Base-by-base conservation (phyloP, 305 asterid genomes). In the Ilex paraguariensis region DNA sequence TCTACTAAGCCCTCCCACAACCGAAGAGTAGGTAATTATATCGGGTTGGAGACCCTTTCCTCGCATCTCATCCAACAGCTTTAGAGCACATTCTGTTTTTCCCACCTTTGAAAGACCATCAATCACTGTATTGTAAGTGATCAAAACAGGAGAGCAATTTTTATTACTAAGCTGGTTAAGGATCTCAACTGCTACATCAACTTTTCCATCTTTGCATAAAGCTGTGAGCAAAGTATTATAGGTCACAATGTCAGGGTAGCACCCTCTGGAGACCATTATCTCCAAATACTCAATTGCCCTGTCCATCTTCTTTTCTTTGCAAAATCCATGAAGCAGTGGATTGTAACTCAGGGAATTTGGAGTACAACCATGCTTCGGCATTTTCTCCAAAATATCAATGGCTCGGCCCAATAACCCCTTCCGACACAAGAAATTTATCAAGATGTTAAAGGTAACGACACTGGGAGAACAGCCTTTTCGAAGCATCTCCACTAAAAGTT, bases 201-300 rank as follows among this genome's bases (percentile, higher is more conserved):
- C 96, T 74, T 82, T 87, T 65, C 96, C 95, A 1, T 92, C 95
- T 79, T 82, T 89, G 80, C 98, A 87, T 36, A 92, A 74, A 17
- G 95, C 95, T 0, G 96, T 82, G 71, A 92, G 96, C 79, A 92
- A 40, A 2, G 97, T 87, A 54, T 87, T 92, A 54, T 92, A 92
- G n/a, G 98, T 92, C 70, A 89, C 98, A 11, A 84, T 87, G 70
- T 92, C 95, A 9, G 98, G 98, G 68, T 89, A 84, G 62, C 97
- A 92, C 5, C 93, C 96, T 54, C 91, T 68, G 6, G 87, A 73
- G 21, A 89, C 82, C 98, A 92, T 92, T 61, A 76, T 68, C 83
- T 92, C 97, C 9, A 92, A 76, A 78, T 85, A 92, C 82, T 84
- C 88, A 21, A 92, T 85, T 0, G 96, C 98, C 66, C 87, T 65